Evolutionary conservation across 352 stramenopile species (phyloP).

Genomic region (Poterioochromonas sp.): DNA sequence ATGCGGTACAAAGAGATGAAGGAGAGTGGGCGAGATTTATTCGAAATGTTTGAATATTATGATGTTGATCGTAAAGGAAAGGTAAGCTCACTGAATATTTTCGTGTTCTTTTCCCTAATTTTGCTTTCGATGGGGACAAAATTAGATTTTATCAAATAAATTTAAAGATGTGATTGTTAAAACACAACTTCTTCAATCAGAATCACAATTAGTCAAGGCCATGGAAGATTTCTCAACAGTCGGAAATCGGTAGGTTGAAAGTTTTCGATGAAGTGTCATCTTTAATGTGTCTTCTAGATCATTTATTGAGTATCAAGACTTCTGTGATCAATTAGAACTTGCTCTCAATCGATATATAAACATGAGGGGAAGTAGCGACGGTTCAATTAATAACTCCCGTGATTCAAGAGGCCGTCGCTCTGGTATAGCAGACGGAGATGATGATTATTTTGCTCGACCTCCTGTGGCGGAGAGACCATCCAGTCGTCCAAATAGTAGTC

Average conservation of each 20-base stretch:
- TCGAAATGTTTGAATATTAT: constrained; percentile 20
- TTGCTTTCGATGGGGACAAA: background rate
- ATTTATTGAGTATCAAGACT: constrained; percentile 15
- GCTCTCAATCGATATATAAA: too few species aligned
- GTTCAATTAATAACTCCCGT: background rate
- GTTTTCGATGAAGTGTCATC: background rate
- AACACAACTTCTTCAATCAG: constrained; percentile 18
- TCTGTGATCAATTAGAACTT: background rate
- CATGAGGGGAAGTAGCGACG: background rate
- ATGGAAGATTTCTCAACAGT: constrained; percentile 18
- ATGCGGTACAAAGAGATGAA: background rate
- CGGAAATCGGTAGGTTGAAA: background rate
- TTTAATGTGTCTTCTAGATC: background rate
- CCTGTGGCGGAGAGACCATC: too few species aligned
- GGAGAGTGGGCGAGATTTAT: background rate
- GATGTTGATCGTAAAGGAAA: constrained; percentile 5
- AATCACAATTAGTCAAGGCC: background rate
- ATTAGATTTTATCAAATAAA: background rate
- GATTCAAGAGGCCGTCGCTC: too few species aligned
- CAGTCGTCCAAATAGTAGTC: too few species aligned
- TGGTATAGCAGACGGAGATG: too few species aligned
- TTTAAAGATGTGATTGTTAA: constrained; percentile 1
- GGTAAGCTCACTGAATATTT: too few species aligned
- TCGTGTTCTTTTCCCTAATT: background rate
- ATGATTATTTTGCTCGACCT: too few species aligned